A percentile compares a stretch with the other conserved stretches of the same genome.
These are phyloP conservation scores for Priceomyces medius DNA, from an alignment of 805 yeast species.

Conservation along the genomic window DNA sequence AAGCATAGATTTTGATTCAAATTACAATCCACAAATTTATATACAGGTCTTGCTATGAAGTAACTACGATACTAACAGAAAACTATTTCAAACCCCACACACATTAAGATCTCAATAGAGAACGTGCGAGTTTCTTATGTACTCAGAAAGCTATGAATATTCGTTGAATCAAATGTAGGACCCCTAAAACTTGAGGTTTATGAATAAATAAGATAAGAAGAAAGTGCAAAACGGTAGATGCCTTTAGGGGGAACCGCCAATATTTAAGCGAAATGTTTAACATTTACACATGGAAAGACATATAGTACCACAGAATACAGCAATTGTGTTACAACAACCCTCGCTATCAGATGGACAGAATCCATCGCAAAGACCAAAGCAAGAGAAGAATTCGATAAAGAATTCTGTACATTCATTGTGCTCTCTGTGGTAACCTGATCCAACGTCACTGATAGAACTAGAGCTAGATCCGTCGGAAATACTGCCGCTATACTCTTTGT, in stretches of 20 bases:
- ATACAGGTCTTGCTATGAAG: no score
- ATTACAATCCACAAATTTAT: not conserved
- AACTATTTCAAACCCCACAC: no score
- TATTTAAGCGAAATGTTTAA: slow-evolving; percentile 1
- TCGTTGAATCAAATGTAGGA: no score
- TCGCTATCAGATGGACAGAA: slow-evolving; percentile 44
- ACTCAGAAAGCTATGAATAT: no score
- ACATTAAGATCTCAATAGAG: no score
- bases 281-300: slow-evolving; percentile 35
- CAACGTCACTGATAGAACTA: slow-evolving; percentile 21
- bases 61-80: no score
- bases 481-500: slow-evolving; percentile 5
- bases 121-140: no score
- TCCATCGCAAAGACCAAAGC: slow-evolving; percentile 40
- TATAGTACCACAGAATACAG: slow-evolving; percentile 37
- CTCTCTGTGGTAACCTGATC: slow-evolving; percentile 39
- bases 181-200: no score
- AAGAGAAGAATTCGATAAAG: slow-evolving; percentile 34
- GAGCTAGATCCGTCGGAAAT: slow-evolving; percentile 15
- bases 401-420: slow-evolving; percentile 43
- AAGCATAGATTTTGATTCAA: not conserved
- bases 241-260: no score
- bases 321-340: slow-evolving; percentile 37
- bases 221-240: no score
- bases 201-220: no score